Base-by-base conservation (phyloP, 1,284 basidiomycete genomes). In the Tetrapyrgos nigripes region DNA sequence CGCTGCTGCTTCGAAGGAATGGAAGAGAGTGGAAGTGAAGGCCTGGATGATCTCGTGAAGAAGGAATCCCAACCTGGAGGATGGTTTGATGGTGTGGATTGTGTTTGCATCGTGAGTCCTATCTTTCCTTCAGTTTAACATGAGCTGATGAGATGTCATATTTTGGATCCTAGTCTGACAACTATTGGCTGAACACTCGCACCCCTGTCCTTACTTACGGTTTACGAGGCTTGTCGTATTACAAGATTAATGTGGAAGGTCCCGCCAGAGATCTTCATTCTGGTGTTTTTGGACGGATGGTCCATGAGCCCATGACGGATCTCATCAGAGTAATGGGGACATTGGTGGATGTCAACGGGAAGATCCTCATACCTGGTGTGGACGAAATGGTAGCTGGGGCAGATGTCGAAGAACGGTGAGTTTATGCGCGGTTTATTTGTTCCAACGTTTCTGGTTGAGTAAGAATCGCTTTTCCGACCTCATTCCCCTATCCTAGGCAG, bases 1-100 rank as follows among this genome's bases (percentile, higher is more conserved):
- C 88, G 90, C 68, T 91, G 96, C 81, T 95, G 93, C 80, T 96
- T 99, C 70, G 97, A 99, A 75, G 96, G 97, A 8, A 99, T 99
- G 97, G 97, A 99, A 76, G 97, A 99, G 80, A 92, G 85, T 66
- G 97, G 97, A 6, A 94, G 92, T 46, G 94, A 96, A 68, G 96
- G 96, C 5, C 83, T 99, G 11, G 96, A 98, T 70, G 93, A 93
- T 53, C 86, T 98, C 52, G 96, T 99, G 66, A 79, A 84, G 63
- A 82, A 81, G 51, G 95, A 98, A 79, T 89, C 89, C 59, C 77
- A 82, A 52, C 83, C 84, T 58, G 89, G 82, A 37, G 83, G 85
- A 29, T 98, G 91, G 85, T 97, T 99, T 74, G 83, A 89, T 50
- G 94, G 92, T 23, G 91, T 96, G 33, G 97, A 99, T 70, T 94